Base-by-base conservation (phyloP, 306 rosid genomes). In the Hylodesmum podocarpum region DNA sequence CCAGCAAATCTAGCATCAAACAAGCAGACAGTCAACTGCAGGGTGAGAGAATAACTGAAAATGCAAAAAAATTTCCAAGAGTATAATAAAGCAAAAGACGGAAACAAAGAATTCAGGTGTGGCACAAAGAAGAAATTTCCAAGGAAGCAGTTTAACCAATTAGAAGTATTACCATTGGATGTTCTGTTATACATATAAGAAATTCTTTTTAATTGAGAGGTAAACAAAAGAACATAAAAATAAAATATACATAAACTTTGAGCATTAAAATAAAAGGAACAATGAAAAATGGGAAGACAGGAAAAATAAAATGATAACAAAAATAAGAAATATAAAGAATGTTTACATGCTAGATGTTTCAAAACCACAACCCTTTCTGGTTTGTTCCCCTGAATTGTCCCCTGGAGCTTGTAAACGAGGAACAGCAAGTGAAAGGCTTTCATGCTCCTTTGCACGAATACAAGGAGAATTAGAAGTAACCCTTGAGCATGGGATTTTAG, bases 271-370 rank as follows among this genome's bases (percentile, higher is more conserved):
- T 57, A 36, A 47, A 72, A 46, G 12, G 29, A 36, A 34, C 13
- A 41, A 54, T 15, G 72, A 34, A 64, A 81, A 62, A 65, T 34
- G 46, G 11, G 22, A 40, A 51, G 19, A 55, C 19, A 54, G 8
- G 47, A 72, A 47, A 47, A 54, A 25, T 33, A 13, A 57, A 31
- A 51, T 29, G 83, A n/a, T 4, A 81, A 27, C 73, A 11, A 33
- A 9, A 49, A 34, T 8, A 65, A 43, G 50, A 14, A 40, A 71
- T 57, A 27, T 62, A 70, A 22, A 15, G 83, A 80, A 73, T 66
- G n/a, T 82, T 89, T 87, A 93, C 97, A 93, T 84, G 88, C 64
- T 76, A 34, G 27, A 34, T 33, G 68, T 8, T 75, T 87, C 94
- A 69, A 55, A 22, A 50, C 83, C 70, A 63, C 84, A 78, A 75